Evolutionary conservation across 2,329 filamentous ascomycete species (phyloP).

Genomic region (Elsinoe ampelina): DNA sequence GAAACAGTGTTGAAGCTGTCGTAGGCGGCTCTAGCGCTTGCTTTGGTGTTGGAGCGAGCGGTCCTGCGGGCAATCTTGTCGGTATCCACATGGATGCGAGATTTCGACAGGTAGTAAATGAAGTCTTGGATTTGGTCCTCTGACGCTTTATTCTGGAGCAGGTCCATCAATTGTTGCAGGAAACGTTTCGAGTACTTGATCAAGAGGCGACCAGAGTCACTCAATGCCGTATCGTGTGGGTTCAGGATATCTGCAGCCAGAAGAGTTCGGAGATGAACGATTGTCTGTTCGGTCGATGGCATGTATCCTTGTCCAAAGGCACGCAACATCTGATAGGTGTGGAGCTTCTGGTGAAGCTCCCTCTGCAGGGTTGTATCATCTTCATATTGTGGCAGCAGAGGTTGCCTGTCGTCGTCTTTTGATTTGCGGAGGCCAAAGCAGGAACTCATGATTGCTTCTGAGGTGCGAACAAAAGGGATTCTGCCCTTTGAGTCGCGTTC

Average conservation of each 20-base stretch:
- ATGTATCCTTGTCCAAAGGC: slow-evolving; percentile 78
- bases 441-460: slow-evolving; percentile 43
- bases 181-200: slow-evolving; percentile 63
- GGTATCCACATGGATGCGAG: slow-evolving; percentile 60
- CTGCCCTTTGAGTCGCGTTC: neutral
- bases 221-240: slow-evolving; percentile 63
- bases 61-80: slow-evolving; percentile 54
- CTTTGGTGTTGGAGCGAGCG: slow-evolving; percentile 54
- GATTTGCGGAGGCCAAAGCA: slow-evolving; percentile 54
- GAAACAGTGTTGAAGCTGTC: slow-evolving; percentile 75
- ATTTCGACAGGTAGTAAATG: slow-evolving; percentile 71
- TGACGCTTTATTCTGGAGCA: slow-evolving; percentile 72
- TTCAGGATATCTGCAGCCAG: slow-evolving; percentile 71
- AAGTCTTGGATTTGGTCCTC: slow-evolving; percentile 85
- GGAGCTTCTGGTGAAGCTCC: slow-evolving; percentile 76
- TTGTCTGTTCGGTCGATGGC: slow-evolving; percentile 79
- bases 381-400: slow-evolving; percentile 71
- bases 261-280: slow-evolving; percentile 69
- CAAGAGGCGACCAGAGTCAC: slow-evolving; percentile 64
- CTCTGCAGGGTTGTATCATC: slow-evolving; percentile 73
- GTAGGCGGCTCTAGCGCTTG: slow-evolving; percentile 66
- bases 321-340: slow-evolving; percentile 83
- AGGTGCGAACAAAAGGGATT: neutral
- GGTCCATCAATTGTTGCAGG: slow-evolving; percentile 70
- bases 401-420: slow-evolving; percentile 55